Evolutionary conservation across 768 basidiomycete genomes (phyloP).

Genomic region (Fomitopsis pulvina): DNA sequence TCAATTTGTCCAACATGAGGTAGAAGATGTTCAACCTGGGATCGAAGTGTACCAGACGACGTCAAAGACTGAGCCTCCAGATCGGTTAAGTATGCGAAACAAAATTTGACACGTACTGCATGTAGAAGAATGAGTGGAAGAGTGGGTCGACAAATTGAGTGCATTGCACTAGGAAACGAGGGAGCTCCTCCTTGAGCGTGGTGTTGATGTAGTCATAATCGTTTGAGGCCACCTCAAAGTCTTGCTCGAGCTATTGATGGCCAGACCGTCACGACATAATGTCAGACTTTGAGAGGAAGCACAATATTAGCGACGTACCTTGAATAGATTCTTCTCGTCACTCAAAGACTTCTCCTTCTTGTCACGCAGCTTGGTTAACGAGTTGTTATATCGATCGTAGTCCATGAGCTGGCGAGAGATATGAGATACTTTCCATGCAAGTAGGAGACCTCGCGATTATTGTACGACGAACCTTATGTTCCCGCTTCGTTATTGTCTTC

Average conservation of each 20-base stretch:
- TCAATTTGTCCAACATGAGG: constrained; percentile 89
- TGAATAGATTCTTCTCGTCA: constrained; percentile 97
- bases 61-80: neutral
- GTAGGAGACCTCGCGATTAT: neutral
- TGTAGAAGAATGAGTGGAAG: constrained; percentile 99
- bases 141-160: constrained; percentile 92
- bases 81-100: neutral
- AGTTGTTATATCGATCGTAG: constrained; percentile 95
- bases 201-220: constrained; percentile 94
- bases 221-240: constrained; percentile 85
- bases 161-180: constrained; percentile 83
- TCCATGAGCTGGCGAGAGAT: constrained; percentile 59
- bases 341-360: constrained; percentile 96
- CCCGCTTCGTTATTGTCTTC: constrained; percentile 93
- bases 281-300: neutral
- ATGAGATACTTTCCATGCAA: neutral
- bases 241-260: constrained; percentile 75
- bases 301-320: constrained; percentile 40
- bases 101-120: constrained; percentile 68
- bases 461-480: constrained; percentile 70
- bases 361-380: constrained; percentile 89
- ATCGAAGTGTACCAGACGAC: neutral
- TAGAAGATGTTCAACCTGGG: constrained; percentile 93
- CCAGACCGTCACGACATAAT: neutral
- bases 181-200: constrained; percentile 85